Conservation (phyloP, 2,329 filamentous ascomycete genomes). For the Colletotrichum sp. region DNA sequence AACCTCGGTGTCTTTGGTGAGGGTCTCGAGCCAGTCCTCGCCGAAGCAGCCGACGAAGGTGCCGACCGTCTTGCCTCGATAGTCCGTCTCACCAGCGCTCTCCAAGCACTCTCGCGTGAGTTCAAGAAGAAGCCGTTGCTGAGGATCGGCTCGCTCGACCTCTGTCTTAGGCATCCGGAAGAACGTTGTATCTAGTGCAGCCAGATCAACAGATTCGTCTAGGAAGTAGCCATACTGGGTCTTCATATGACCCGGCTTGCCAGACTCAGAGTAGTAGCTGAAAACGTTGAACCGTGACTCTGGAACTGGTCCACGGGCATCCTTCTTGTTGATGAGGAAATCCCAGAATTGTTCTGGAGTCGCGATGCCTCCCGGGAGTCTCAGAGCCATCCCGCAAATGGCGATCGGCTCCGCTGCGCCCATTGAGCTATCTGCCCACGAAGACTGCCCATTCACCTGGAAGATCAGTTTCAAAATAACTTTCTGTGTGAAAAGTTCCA, state of each 20-base stretch:
- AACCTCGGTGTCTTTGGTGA: slow-evolving; percentile 26
- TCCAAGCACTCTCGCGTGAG: background rate
- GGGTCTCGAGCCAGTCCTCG: slow-evolving; percentile 28
- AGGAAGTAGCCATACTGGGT: slow-evolving; percentile 34
- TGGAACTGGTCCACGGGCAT: slow-evolving; percentile 25
- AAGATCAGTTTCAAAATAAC: accelerated
- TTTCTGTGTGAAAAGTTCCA: accelerated
- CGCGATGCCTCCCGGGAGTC: slow-evolving; percentile 27
- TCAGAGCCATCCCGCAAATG: slow-evolving; percentile 31
- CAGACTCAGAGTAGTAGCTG: slow-evolving; percentile 13
- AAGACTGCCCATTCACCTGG: background rate
- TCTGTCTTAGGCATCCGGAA: slow-evolving; percentile 33
- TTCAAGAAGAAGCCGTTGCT: slow-evolving; percentile 12
- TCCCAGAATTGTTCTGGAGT: slow-evolving; percentile 28
- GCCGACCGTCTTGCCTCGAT: slow-evolving; percentile 29
- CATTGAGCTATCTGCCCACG: background rate
- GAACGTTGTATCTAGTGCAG: slow-evolving; percentile 31
- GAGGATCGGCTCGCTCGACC: slow-evolving; percentile 18
- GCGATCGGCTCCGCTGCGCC: slow-evolving; percentile 22
- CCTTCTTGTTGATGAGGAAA: slow-evolving; percentile 26
- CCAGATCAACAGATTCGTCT: slow-evolving; percentile 28
- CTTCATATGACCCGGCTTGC: slow-evolving; percentile 24
- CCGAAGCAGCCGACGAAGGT: slow-evolving; percentile 32
- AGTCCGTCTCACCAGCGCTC: slow-evolving; percentile 27
- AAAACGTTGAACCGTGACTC: slow-evolving; percentile 24